Conservation (phyloP, 139 green algal species). For the Yamagishiella unicocca region DNA sequence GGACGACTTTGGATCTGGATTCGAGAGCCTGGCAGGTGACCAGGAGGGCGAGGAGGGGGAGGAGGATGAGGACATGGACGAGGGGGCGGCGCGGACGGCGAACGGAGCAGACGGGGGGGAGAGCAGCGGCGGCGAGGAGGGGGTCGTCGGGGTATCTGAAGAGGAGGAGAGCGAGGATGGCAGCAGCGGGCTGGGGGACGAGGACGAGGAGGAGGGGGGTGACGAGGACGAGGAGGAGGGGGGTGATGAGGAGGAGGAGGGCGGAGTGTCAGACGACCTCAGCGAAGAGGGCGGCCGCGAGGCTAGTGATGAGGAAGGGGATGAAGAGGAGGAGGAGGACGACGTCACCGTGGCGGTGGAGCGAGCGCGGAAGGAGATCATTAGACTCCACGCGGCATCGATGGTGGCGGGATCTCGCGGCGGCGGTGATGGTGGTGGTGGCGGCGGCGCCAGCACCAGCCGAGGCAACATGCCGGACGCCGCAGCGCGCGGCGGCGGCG, state of each 20-base stretch:
- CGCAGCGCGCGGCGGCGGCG: too few species aligned
- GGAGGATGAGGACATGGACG: constrained; percentile 12
- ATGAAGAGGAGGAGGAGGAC: not conserved
- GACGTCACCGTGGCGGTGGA: not conserved
- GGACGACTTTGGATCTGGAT: constrained; percentile 36
- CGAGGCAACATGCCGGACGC: too few species aligned
- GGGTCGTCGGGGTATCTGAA: not conserved
- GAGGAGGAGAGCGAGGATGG: constrained; percentile 8
- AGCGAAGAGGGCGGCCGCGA: not conserved
- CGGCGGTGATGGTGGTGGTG: not conserved
- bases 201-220: constrained; percentile 32
- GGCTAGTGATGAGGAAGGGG: not conserved
- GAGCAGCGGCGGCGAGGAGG: not conserved
- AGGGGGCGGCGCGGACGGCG: constrained; percentile 34
- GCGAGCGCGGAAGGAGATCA: not conserved
- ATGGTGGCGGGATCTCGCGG: too few species aligned
- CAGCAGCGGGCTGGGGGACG: not conserved
- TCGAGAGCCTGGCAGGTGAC: not conserved
- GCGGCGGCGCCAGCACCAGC: not conserved
- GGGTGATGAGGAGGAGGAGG: constrained; percentile 42
- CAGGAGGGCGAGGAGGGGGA: constrained; percentile 18
- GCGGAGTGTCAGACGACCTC: not conserved
- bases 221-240: not conserved
- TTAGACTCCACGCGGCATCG: too few species aligned
- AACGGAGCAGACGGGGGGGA: constrained; percentile 10